Conservation (phyloP, 768 basidiomycete species). For the Tephrocybe sp. region DNA sequence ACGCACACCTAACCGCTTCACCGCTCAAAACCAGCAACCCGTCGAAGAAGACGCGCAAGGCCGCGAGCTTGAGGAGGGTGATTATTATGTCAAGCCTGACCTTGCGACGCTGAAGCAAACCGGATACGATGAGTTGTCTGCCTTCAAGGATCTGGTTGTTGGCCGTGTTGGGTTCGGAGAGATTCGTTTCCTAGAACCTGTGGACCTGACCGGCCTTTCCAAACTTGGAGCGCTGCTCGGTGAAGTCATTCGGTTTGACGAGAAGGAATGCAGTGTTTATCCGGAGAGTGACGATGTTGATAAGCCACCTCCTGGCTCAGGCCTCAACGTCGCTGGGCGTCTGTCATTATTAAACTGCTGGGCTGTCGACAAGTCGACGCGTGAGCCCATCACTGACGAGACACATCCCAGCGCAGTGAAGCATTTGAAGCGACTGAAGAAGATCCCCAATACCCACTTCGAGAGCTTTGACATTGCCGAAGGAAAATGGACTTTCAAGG, state of each 20-base stretch:
- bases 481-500: slow-evolving; percentile 92
- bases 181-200: slow-evolving; percentile 75
- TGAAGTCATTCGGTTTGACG: slow-evolving; percentile 83
- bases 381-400: slow-evolving; percentile 84
- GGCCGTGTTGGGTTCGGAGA: slow-evolving; percentile 92
- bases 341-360: slow-evolving; percentile 81
- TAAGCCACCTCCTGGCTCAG: slow-evolving; percentile 80
- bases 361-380: slow-evolving; percentile 87
- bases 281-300: slow-evolving; percentile 84
- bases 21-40: slow-evolving; percentile 30
- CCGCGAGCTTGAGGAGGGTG: slow-evolving; percentile 67
- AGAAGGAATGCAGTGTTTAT: slow-evolving; percentile 92
- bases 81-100: slow-evolving; percentile 88
- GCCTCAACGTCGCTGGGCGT: slow-evolving; percentile 84
- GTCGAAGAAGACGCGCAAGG: slow-evolving; percentile 21
- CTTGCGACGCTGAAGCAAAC: slow-evolving; percentile 67
- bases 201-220: slow-evolving; percentile 82
- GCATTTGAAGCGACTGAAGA: slow-evolving; percentile 77
- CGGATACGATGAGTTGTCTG: slow-evolving; percentile 69
- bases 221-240: slow-evolving; percentile 82
- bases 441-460: slow-evolving; percentile 84
- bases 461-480: slow-evolving; percentile 73
- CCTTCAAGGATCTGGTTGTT: slow-evolving; percentile 76
- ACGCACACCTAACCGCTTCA: slow-evolving; percentile 39
- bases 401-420: slow-evolving; percentile 65